Base-by-base conservation (phyloP, 129 eudicot genomes). In the Flaveria trinervia region DNA sequence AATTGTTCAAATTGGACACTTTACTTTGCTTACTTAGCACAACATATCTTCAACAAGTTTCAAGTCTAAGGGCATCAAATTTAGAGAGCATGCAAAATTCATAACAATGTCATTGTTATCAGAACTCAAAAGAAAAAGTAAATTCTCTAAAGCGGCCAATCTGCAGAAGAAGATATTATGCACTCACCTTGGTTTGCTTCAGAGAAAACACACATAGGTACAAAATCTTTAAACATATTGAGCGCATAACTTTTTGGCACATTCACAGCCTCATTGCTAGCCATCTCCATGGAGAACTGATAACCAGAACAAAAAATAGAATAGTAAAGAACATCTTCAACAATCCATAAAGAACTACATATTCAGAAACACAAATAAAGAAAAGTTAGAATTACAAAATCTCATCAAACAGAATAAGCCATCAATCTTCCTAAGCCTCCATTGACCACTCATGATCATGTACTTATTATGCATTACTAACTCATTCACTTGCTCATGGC, bases 251-350 rank as follows among this genome's bases (percentile, higher is more conserved):
- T 88, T 76, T 83, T 85, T 0, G 97, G 97, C 84, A 84, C 65
- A 33, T 86, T 59, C 22, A 71, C 90, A 23, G 48, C 30, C 26
- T 84, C 90, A 45, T 73, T 69, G 23, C 81, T 83, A 74, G 83
- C 85, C 92, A 88, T 88, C 84, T 88, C 97, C 97, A 91, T 91
- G 3, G 83, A 80, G 25, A 88, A 90, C 96, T 86, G 85, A 80
- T 6, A 43, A 65, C 20, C 33, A 50, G 20, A 72, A 36, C 28
- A 80, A 23, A 65, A 77, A 25, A 26, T 3, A 3, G 26, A 67
- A 41, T 20, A 1, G 50, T 61, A 74, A 25, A 41, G 45, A 43
- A 15, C 45, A 44, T 14, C 20, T 9, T 43, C 72, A 25, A 14
- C 17, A 59, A 61, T 74, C 79, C 60, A 60, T 8, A 44, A 3